A percentile compares a stretch with the other conserved stretches of the same genome.
Evolutionary conservation across 169 alveolate species (phyloP).

Genomic region (Eimeria sp.): DNA sequence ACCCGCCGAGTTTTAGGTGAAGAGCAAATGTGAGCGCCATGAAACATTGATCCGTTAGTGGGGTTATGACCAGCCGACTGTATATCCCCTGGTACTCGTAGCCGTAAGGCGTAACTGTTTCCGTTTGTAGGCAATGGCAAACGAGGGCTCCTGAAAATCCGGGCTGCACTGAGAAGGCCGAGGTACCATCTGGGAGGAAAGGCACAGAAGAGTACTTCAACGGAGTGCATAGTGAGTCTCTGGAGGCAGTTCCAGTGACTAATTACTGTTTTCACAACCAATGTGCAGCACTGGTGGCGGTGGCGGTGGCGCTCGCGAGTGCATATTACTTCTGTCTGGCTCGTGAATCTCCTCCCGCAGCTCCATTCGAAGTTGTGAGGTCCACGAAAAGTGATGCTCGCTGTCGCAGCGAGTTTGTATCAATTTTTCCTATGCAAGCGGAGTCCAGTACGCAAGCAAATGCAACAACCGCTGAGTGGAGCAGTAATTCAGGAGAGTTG

Average conservation of each 20-base stretch:
- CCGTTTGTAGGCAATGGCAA: slow-evolving; percentile 95
- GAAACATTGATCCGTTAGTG: slow-evolving; percentile 98
- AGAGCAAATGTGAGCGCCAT: slow-evolving; percentile 97
- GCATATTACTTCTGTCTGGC: slow-evolving; percentile 77
- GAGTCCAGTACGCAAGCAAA: not conserved
- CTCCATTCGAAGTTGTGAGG: slow-evolving; percentile 94
- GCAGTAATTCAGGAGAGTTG: not conserved
- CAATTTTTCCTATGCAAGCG: slow-evolving; percentile 88
- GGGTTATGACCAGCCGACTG: slow-evolving; percentile 98
- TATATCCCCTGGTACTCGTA: slow-evolving; percentile 99
- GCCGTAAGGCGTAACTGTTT: slow-evolving; percentile 96
- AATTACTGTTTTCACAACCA: not conserved
- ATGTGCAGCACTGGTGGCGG: not conserved
- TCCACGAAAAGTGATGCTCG: slow-evolving; percentile 97
- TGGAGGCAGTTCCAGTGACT: not conserved
- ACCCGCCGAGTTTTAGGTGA: slow-evolving; percentile 98
- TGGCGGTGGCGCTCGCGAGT: not conserved
- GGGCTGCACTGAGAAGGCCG: slow-evolving; percentile 27
- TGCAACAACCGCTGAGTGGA: not conserved
- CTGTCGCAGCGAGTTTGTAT: slow-evolving; percentile 90
- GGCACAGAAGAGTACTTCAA: not conserved
- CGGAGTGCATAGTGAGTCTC: not conserved
- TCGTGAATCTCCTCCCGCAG: slow-evolving; percentile 86
- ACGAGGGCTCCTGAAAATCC: slow-evolving; percentile 84
- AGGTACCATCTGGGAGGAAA: not conserved